Percentiles rank a stretch among this genome's conserved stretches.
phyloP scores from a whole-genome alignment of 768 basidiomycete genomes.

The Leccinum incarnatum region DNA sequence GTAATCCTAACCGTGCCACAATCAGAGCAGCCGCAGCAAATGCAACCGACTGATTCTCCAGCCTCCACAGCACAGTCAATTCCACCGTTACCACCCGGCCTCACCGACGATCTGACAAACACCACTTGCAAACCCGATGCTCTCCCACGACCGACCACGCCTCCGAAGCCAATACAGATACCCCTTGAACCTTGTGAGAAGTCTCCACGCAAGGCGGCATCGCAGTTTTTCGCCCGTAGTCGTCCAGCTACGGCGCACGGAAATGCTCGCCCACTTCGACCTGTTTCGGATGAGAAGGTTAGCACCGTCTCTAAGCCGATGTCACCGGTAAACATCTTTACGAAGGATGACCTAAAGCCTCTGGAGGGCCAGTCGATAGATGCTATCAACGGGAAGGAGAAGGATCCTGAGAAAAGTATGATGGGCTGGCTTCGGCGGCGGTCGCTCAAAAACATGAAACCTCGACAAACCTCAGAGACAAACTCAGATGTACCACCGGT shows the following conservation, averaged over 20 bases:
- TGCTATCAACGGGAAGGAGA: constrained; percentile 28
- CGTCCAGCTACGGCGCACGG: constrained; percentile 14
- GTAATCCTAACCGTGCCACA: constrained; percentile 15
- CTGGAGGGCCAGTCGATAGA: constrained; percentile 32
- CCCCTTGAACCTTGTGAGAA: constrained; percentile 12
- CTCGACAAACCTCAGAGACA: constrained; percentile 24
- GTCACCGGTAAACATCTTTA: constrained; percentile 16
- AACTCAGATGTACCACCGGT: constrained; percentile 14
- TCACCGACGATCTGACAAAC: constrained; percentile 26
- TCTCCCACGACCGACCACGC: constrained; percentile 18
- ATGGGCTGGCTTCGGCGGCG: constrained; percentile 32
- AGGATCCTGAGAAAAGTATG: constrained; percentile 42
- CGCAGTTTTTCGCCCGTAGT: constrained; percentile 11
- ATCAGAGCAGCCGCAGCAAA: constrained; percentile 11
- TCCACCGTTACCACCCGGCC: constrained; percentile 38
- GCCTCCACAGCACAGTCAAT: constrained; percentile 19
- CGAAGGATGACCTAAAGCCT: constrained; percentile 22
- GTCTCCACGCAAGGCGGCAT: constrained; percentile 25
- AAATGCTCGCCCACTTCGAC: constrained; percentile 21
- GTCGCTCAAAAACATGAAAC: constrained; percentile 21
- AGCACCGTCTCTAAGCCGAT: constrained; percentile 7
- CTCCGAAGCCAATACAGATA: constrained; percentile 20
- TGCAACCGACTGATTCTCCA: constrained; percentile 27
- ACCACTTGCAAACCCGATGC: constrained; percentile 15
- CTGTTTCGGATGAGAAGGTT: constrained; percentile 25